A percentile compares a stretch with the other conserved stretches of the same genome.
These are phyloP conservation scores for Candida sithepensis DNA, from an alignment of 805 yeast genomes.

Conservation along the genomic window DNA sequence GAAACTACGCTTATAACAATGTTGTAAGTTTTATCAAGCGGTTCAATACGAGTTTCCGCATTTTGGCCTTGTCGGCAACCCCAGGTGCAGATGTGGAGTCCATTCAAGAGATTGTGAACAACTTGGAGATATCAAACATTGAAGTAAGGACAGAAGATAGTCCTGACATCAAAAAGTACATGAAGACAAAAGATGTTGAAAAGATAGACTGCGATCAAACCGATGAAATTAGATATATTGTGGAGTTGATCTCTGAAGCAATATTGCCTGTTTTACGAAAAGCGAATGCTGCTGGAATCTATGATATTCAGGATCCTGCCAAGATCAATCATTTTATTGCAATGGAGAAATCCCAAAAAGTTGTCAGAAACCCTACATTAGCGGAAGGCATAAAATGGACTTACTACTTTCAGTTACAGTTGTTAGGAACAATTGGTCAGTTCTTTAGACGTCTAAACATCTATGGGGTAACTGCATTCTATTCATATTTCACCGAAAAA, in stretches of 20 bases:
- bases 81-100: conserved; percentile 88
- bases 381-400: conserved; percentile 76
- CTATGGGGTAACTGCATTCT: conserved; percentile 81
- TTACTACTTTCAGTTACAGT: conserved; percentile 54
- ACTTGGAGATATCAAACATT: conserved; percentile 66
- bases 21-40: conserved; percentile 67
- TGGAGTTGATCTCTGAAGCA: conserved; percentile 57
- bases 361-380: conserved; percentile 48
- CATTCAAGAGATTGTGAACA: conserved; percentile 79
- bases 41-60: conserved; percentile 63
- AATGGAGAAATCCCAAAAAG: conserved; percentile 61
- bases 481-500: conserved; percentile 59
- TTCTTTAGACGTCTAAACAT: conserved; percentile 64
- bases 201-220: conserved; percentile 53
- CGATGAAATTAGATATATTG: conserved; percentile 51
- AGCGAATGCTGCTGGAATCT: conserved; percentile 61
- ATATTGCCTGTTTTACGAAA: conserved; percentile 60
- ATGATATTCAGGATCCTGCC: conserved; percentile 63
- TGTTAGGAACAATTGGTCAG: conserved; percentile 70
- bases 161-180: conserved; percentile 72
- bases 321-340: conserved; percentile 68
- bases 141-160: conserved; percentile 87
- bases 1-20: conserved; percentile 83
- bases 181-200: conserved; percentile 63
- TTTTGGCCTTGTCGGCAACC: conserved; percentile 91